phyloP scores from a whole-genome alignment of 371 early-diverging fungal genomes.

The Blastocladiella emersonii region DNA sequence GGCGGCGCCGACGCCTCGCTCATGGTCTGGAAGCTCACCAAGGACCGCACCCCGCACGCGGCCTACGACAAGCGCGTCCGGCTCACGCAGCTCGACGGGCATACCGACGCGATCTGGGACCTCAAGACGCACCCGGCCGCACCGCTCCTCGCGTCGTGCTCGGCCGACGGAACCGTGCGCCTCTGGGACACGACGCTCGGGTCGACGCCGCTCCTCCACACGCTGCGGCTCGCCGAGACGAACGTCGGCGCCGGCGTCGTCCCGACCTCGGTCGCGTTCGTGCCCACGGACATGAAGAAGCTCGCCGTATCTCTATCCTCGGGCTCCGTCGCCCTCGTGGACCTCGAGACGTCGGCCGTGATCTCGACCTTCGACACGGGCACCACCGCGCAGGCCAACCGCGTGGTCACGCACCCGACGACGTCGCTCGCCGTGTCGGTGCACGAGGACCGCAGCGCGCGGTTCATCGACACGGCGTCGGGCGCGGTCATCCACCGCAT shows the following conservation, averaged over 20 bases:
- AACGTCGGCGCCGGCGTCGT: too few relatives aligned
- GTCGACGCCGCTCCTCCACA: background rate
- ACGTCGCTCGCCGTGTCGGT: constrained; percentile 4
- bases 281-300: background rate
- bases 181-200: constrained; percentile 43
- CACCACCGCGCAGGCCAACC: background rate
- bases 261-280: background rate
- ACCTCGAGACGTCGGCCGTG: background rate
- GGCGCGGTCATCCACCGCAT: background rate
- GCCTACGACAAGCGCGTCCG: constrained; percentile 8
- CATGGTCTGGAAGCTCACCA: constrained; percentile 56
- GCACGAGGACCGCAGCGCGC: constrained; percentile 5
- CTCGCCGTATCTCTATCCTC: background rate
- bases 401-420: constrained; percentile 8
- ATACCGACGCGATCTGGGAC: constrained; percentile 78
- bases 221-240: background rate
- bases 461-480: constrained; percentile 3
- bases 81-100: constrained; percentile 40
- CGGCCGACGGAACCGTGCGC: constrained; percentile 69
- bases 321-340: background rate
- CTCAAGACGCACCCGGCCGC: constrained; percentile 46
- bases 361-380: background rate
- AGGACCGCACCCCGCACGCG: constrained; percentile 21
- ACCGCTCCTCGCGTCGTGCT: constrained; percentile 51
- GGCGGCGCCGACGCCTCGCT: constrained; percentile 62